phyloP scores from a whole-genome alignment of 352 stramenopile species.

The Phytophthora megakarya region DNA sequence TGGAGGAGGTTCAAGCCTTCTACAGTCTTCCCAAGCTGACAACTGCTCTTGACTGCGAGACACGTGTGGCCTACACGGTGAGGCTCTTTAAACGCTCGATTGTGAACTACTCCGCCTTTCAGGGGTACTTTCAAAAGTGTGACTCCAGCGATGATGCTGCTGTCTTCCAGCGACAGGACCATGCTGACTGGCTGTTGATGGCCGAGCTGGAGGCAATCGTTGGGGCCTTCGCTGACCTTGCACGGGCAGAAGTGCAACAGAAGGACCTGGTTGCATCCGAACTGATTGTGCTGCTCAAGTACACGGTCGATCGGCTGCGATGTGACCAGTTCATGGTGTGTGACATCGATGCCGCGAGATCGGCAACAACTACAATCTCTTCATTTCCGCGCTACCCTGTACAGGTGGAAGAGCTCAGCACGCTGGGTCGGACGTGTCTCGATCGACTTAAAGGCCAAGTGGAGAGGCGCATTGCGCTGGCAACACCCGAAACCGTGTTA shows the following conservation, averaged over 20 bases:
- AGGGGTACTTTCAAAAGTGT: background rate
- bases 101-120: slow-evolving; percentile 16
- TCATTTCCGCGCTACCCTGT: background rate
- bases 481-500: no score
- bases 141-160: background rate
- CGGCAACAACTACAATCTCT: background rate
- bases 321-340: background rate
- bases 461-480: no score
- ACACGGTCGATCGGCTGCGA: background rate
- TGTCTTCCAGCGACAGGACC: slow-evolving; percentile 2
- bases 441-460: no score
- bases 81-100: slow-evolving; percentile 10
- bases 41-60: slow-evolving; percentile 8
- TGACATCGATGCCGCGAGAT: background rate
- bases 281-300: slow-evolving; percentile 13
- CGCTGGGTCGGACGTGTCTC: no score
- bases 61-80: slow-evolving; percentile 16
- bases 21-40: background rate
- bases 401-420: no score
- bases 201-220: slow-evolving; percentile 13
- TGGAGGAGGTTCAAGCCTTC: background rate
- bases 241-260: slow-evolving; percentile 11
- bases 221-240: background rate
- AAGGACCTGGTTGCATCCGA: slow-evolving; percentile 2
- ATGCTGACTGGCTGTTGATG: background rate